Conservation (phyloP, 306 rosid species). For the Chamaecrista fasciculata region DNA sequence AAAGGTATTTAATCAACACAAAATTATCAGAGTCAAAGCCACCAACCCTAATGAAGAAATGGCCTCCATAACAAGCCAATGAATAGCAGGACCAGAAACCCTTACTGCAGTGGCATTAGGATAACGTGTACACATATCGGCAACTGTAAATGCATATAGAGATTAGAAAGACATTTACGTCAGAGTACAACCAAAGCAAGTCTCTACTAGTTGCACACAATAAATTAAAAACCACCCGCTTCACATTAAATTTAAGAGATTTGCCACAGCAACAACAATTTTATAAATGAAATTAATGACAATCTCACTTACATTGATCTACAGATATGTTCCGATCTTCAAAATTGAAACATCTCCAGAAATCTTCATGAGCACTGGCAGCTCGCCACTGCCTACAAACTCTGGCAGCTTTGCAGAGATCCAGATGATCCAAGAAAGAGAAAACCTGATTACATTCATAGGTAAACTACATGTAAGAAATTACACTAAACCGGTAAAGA, state of each 20-base stretch:
- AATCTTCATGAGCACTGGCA: conserved; percentile 89
- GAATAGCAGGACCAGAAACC: conserved; percentile 55
- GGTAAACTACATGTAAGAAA: conserved; percentile 5
- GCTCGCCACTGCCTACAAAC: conserved; percentile 85
- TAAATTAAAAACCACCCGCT: not conserved
- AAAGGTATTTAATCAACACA: not conserved
- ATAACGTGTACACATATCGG: conserved; percentile 70
- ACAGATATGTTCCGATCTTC: conserved; percentile 66
- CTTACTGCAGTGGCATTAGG: conserved; percentile 71
- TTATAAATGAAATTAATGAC: not conserved
- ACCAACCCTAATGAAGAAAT: conserved; percentile 60
- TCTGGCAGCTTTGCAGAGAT: conserved; percentile 81
- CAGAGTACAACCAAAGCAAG: not conserved
- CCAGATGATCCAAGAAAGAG: conserved; percentile 78
- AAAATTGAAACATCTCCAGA: conserved; percentile 81
- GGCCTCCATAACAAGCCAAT: conserved; percentile 62
- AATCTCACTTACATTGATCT: conserved; percentile 67
- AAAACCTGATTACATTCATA: conserved; percentile 52
- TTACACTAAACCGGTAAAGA: not conserved
- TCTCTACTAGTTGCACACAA: not conserved
- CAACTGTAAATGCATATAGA: conserved; percentile 50
- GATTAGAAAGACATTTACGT: conserved; percentile 12
- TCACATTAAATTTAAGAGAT: not conserved
- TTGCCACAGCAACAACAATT: not conserved
- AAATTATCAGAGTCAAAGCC: not conserved